Evolutionary conservation across 352 stramenopile genomes (phyloP).

Genomic region (Pythium myriotylum): DNA sequence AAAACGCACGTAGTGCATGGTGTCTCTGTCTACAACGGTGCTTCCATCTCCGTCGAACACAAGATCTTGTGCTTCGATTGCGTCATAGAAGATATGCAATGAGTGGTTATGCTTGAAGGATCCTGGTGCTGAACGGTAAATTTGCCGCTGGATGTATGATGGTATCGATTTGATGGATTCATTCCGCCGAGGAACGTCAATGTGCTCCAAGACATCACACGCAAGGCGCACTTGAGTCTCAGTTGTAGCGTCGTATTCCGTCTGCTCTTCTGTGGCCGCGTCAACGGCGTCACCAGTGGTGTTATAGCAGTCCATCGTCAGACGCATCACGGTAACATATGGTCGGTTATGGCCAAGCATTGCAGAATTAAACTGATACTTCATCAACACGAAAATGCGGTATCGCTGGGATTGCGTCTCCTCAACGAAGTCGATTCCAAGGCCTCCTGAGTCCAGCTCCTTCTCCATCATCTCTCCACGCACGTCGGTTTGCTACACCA

Average conservation of each 20-base stretch:
- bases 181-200: constrained; percentile 53
- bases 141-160: constrained; percentile 47
- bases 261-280: constrained; percentile 3
- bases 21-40: constrained; percentile 21
- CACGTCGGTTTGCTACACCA: constrained; percentile 34
- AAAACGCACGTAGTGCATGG: constrained; percentile 61
- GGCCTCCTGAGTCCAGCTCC: constrained; percentile 33
- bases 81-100: constrained; percentile 50
- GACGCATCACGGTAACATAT: constrained; percentile 54
- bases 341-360: constrained; percentile 57
- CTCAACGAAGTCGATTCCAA: constrained; percentile 43
- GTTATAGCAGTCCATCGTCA: constrained; percentile 69
- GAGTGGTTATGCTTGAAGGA: constrained; percentile 43
- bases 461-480: constrained; percentile 46
- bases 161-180: constrained; percentile 38
- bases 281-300: constrained; percentile 15
- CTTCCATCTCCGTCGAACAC: constrained; percentile 27
- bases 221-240: constrained; percentile 6
- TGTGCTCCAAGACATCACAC: constrained; percentile 64
- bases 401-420: constrained; percentile 48
- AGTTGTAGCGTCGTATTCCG: constrained; percentile 5
- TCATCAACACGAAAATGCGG: constrained; percentile 51
- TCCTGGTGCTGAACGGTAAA: constrained; percentile 39
- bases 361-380: constrained; percentile 59
- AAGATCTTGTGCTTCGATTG: constrained; percentile 55